Evolutionary conservation across 768 basidiomycete genomes (phyloP).

Genomic region (Tulasnella sp.): DNA sequence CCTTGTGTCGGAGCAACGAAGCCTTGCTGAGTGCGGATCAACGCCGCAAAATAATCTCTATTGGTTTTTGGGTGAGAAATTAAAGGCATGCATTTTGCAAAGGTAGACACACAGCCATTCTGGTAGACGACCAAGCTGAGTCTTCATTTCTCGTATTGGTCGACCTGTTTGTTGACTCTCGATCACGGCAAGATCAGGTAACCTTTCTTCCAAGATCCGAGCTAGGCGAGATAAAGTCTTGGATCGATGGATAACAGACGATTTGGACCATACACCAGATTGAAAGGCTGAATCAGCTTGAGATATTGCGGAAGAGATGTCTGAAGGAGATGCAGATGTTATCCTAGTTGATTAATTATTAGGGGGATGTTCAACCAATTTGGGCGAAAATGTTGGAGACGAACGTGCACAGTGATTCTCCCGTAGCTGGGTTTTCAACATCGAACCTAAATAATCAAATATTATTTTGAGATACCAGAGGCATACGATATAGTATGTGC

Average conservation of each 20-base stretch:
- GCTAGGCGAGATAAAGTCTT: constrained; percentile 53
- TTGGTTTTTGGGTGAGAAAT: constrained; percentile 4
- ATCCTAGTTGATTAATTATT: constrained; percentile 25
- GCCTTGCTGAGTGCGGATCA: constrained; percentile 53
- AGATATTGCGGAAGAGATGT: constrained; percentile 40
- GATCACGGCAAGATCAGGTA: constrained; percentile 46
- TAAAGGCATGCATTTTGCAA: neutral
- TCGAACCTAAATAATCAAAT: constrained; percentile 30
- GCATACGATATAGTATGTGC: neutral
- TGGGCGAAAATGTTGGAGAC: neutral
- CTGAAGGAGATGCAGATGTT: constrained; percentile 36
- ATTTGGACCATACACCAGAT: constrained; percentile 60
- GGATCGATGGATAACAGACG: constrained; percentile 46
- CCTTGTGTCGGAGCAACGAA: constrained; percentile 72
- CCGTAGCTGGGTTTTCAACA: constrained; percentile 57
- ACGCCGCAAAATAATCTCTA: constrained; percentile 66
- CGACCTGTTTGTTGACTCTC: constrained; percentile 69
- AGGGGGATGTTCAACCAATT: neutral
- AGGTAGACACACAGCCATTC: constrained; percentile 62
- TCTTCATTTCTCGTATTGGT: constrained; percentile 71
- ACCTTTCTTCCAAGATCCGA: constrained; percentile 40
- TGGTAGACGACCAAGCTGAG: constrained; percentile 61
- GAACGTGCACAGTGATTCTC: constrained; percentile 31
- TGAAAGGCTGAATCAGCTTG: constrained; percentile 47
- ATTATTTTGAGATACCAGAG: neutral